These are phyloP conservation scores for Prunella vulgaris DNA, from an alignment of 257 asterid species.

Conservation along the genomic window DNA sequence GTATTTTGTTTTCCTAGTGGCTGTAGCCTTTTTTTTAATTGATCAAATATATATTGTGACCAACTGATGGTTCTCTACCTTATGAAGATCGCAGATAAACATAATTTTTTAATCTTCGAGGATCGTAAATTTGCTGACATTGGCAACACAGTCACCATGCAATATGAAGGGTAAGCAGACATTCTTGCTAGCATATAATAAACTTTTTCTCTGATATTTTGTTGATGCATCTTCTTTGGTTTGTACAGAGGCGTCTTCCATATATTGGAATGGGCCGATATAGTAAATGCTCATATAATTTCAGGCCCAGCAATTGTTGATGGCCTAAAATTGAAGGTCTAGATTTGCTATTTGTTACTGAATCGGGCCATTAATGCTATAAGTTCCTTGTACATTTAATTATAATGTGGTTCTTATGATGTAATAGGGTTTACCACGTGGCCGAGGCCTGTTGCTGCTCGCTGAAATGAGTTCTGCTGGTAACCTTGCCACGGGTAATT, in stretches of 20 bases:
- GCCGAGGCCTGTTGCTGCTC: constrained; percentile 81
- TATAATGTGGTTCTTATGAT: constrained; percentile 16
- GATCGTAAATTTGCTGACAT: constrained; percentile 98
- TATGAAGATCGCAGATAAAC: constrained; percentile 84
- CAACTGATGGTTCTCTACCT: constrained; percentile 26
- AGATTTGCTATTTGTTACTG: constrained; percentile 9
- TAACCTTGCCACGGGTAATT: constrained; percentile 85
- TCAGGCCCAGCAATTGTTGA: constrained; percentile 99
- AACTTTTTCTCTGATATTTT: constrained; percentile 9
- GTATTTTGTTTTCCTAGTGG: neutral
- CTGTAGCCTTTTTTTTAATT: constrained; percentile 1
- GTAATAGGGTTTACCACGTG: constrained; percentile 70
- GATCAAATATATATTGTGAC: neutral
- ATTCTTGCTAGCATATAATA: constrained; percentile 7
- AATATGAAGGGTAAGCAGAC: constrained; percentile 75
- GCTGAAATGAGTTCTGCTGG: constrained; percentile 99
- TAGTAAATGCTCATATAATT: constrained; percentile 89
- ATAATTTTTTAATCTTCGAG: constrained; percentile 83
- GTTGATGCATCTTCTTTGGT: constrained; percentile 21
- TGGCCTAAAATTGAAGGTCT: constrained; percentile 86
- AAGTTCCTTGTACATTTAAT: constrained; percentile 2
- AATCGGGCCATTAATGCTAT: neutral
- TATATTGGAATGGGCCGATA: constrained; percentile 95
- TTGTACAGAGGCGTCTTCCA: constrained; percentile 74
- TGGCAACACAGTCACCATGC: constrained; percentile 98